Evolutionary conservation across 306 rosid species (phyloP).

Genomic region (Coriaria nepalensis): DNA sequence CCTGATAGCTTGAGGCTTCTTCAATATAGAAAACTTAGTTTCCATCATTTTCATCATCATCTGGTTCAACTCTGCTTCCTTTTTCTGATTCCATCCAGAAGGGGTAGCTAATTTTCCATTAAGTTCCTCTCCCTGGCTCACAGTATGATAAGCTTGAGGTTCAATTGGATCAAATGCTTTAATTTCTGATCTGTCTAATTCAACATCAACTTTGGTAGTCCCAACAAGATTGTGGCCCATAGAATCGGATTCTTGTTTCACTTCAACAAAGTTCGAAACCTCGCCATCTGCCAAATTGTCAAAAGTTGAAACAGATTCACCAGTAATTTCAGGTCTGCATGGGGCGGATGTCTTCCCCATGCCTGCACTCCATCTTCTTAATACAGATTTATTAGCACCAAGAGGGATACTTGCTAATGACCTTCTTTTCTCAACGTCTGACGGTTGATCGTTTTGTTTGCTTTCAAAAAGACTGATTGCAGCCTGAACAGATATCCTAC

Average conservation of each 20-base stretch:
- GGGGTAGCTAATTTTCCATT: conserved; percentile 33
- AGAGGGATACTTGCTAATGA: conserved; percentile 45
- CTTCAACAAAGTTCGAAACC: conserved; percentile 19
- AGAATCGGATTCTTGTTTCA: conserved; percentile 29
- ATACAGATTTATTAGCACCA: conserved; percentile 63
- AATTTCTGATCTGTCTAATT: conserved; percentile 32
- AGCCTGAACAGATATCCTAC: conserved; percentile 86
- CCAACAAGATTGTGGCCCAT: conserved; percentile 23
- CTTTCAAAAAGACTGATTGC: conserved; percentile 90
- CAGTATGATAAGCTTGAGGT: conserved; percentile 25
- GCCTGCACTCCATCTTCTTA: conserved; percentile 96
- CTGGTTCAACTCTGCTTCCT: conserved; percentile 79
- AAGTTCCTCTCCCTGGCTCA: conserved; percentile 27
- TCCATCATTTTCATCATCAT: conserved; percentile 72
- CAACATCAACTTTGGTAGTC: conserved; percentile 23
- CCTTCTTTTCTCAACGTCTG: conserved; percentile 47
- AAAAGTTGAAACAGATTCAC: conserved; percentile 30
- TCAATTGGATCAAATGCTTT: conserved; percentile 26
- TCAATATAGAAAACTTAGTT: conserved; percentile 38
- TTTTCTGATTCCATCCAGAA: conserved; percentile 62
- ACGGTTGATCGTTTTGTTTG: conserved; percentile 58
- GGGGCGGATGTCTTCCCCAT: conserved; percentile 54
- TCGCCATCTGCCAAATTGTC: conserved; percentile 23
- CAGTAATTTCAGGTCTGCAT: conserved; percentile 37
- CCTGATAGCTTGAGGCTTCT: conserved; percentile 52